Base-by-base conservation (phyloP, 1,284 basidiomycete species). In the Anthracocystis walkeri region DNA sequence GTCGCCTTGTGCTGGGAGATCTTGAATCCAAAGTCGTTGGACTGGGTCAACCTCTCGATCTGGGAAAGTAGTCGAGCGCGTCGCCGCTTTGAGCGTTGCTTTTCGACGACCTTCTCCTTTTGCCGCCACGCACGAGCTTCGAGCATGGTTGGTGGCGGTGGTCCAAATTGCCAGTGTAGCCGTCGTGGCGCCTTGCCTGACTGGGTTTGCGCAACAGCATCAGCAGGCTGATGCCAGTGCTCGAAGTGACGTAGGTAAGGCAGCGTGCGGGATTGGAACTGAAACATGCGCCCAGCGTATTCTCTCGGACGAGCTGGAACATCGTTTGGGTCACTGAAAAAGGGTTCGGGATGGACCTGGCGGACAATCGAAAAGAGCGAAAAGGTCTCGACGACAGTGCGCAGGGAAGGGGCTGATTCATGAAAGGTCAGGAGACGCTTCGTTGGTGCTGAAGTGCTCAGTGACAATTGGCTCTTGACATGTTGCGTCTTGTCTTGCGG, bases 31-130 rank as follows among this genome's bases (percentile, higher is more conserved):
- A 6, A 92, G 16, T 88, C 87, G 72, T 92, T 91, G 40, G 87
- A 86, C 84, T 92, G 93, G 0, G 94, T 96, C 8, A 91, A 90
- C 0, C 91, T 91, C 59, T 90, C 88, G 42, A 95, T 92, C 91
- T 96, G 74, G 4, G 65, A 69, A 29, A 64, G 61, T 29, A 72
- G 46, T n/a, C 69, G 42, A 2, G 65, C 65, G 7, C 68, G 62
- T 12, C 76, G 73, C 20, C 58, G 58, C 29, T 59, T 65, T 0
- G 73, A 73, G 18, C 45, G 61, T 29, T 65, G 65, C 57, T 65
- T 62, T 35, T 70, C 68, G 12, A 64, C 42, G 4, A 68, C 53
- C 18, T 54, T 49, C 25, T 78, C 73, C 38, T 60, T 58, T 52
- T 69, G 54, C 25, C 67, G 58, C 79, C 79, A 81, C 5, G 61